Evolutionary conservation across 2,329 filamentous ascomycete species (phyloP), one percentile per base, ranked within the genome.

Genomic region (Microsporum ferrugineum): DNA sequence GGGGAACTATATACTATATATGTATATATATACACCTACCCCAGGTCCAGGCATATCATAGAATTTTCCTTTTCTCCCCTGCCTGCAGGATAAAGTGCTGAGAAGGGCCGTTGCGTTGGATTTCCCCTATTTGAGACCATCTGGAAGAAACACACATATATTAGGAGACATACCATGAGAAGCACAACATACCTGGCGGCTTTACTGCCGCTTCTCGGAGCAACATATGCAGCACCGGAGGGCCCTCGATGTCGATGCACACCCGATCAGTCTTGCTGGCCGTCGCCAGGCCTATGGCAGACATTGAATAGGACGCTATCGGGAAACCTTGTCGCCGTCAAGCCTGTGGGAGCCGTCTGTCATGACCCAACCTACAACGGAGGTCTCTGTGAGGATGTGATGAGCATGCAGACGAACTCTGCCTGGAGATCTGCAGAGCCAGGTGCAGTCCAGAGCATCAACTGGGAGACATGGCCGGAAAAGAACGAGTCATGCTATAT

Each of bases 241-340:
- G 63, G 65, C 7, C 65, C 66, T n/a, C 56, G 63, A 31, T 65
- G 63, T 47, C 64, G 64, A 41, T 81, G 76, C 68, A 74, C 79
- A 43, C 82, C 83, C 0, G 78, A 77, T 14, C 80, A 84, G 61
- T n/a, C 64, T 0, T 78, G 75, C 66, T 87, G 83, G 82, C 84
- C 84, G 0, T 70, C 71, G 0, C 27, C 64, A 0, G 53, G 66
- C 0, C 69, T 71, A 3, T 86, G 83, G 83, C 65, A 71, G 5
- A 60, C 66, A 0, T 76, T 86, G 58, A 84, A 86, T 66, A 60
- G 68, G 12, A 78, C 82, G 0, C 71, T 85, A 1, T 71, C 73
- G 27, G 82, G 80, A 0, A 73, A 71, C 3, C 71, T 86, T 33
- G 72, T 85, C 47, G 74, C 76, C 8, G 83, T 80, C 0, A 70